phyloP scores from a whole-genome alignment of 495 filamentous ascomycete species.

The Lasiosphaeris hirsuta region DNA sequence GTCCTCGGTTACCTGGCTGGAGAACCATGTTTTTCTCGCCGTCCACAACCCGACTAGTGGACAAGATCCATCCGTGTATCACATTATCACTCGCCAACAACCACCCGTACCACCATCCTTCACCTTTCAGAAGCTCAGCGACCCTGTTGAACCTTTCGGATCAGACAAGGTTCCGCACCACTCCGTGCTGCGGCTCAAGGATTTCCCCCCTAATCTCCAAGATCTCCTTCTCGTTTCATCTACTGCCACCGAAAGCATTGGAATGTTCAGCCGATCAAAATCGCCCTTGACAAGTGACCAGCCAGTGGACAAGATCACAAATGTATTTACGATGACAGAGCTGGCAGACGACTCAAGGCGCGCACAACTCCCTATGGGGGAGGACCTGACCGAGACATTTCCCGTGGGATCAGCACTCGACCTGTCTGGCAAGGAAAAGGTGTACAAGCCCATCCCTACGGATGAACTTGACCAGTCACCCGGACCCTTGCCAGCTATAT shows the following conservation, averaged over 20 bases:
- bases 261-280: slow-evolving; percentile 69
- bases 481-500: slow-evolving; percentile 78
- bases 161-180: slow-evolving; percentile 68
- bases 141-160: slow-evolving; percentile 67
- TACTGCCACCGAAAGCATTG: slow-evolving; percentile 73
- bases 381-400: slow-evolving; percentile 63
- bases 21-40: slow-evolving; percentile 79
- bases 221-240: slow-evolving; percentile 80
- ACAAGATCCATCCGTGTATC: slow-evolving; percentile 59
- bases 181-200: slow-evolving; percentile 66
- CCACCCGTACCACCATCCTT: slow-evolving; percentile 41
- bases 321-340: slow-evolving; percentile 68
- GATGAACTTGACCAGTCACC: slow-evolving; percentile 70
- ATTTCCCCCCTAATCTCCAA: slow-evolving; percentile 72
- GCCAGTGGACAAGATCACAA: slow-evolving; percentile 55
- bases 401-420: slow-evolving; percentile 80
- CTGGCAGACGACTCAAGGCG: slow-evolving; percentile 73
- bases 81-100: slow-evolving; percentile 68
- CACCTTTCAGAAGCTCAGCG: slow-evolving; percentile 66
- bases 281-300: slow-evolving; percentile 59
- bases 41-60: slow-evolving; percentile 64
- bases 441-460: slow-evolving; percentile 70
- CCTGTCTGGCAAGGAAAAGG: slow-evolving; percentile 74
- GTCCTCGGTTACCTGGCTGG: slow-evolving; percentile 83
- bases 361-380: slow-evolving; percentile 68